Evolutionary conservation across 2,329 filamentous ascomycete species (phyloP).

Genomic region (Aspergillus brunneoviolaceus): DNA sequence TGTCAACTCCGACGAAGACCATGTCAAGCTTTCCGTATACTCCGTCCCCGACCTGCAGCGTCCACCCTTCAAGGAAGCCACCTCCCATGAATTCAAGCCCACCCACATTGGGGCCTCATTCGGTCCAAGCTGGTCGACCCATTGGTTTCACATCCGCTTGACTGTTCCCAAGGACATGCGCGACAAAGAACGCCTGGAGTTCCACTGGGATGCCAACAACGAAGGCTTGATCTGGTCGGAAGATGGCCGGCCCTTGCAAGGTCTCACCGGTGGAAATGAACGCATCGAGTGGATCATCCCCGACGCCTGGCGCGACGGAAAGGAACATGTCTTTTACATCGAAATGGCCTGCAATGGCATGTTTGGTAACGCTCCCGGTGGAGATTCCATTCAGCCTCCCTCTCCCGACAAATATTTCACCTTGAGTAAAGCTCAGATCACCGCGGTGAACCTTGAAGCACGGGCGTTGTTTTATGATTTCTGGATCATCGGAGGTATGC

Average conservation of each 20-base stretch:
- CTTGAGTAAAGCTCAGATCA: conserved; percentile 76
- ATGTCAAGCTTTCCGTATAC: conserved; percentile 85
- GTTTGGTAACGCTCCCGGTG: conserved; percentile 88
- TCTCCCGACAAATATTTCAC: conserved; percentile 78
- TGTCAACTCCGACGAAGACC: conserved; percentile 64
- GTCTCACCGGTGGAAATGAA: conserved; percentile 85
- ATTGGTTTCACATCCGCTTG: conserved; percentile 89
- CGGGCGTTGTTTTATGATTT: conserved; percentile 85
- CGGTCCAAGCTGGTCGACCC: conserved; percentile 94
- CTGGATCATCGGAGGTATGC: conserved; percentile 74
- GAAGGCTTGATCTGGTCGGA: conserved; percentile 94
- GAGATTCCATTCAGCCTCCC: conserved; percentile 85
- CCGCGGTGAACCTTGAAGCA: conserved; percentile 83
- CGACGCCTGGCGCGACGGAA: conserved; percentile 74
- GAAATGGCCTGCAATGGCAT: conserved; percentile 99
- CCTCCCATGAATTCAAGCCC: conserved; percentile 69
- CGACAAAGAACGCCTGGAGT: conserved; percentile 80
- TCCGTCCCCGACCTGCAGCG: conserved; percentile 75
- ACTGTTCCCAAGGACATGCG: conserved; percentile 71
- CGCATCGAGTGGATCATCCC: conserved; percentile 90
- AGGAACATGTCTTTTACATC: conserved; percentile 86
- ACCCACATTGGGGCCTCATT: conserved; percentile 76
- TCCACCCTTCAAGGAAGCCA: conserved; percentile 83
- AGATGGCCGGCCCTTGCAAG: conserved; percentile 86
- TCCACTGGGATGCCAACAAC: conserved; percentile 94